A percentile compares a stretch with the other conserved stretches of the same genome.
Conservation (phyloP, 257 asterid species). For the Capsicum rhomboideum region DNA sequence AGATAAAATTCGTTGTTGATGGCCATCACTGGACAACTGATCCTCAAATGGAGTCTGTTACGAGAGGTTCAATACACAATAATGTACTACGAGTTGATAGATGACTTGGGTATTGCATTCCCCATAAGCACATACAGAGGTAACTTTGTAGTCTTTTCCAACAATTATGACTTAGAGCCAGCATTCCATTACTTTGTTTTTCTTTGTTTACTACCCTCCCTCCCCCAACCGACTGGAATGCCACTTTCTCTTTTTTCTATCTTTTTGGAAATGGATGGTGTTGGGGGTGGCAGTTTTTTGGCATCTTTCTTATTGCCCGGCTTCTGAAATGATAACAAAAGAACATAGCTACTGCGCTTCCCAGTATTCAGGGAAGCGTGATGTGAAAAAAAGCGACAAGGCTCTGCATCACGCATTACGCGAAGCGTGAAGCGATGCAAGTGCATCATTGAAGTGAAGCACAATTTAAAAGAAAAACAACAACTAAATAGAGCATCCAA, state of each 20-base stretch:
- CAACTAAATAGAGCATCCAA: too few species aligned
- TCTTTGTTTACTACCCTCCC: neutral
- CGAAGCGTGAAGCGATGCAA: too few species aligned
- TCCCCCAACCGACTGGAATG: neutral
- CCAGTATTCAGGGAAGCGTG: too few species aligned
- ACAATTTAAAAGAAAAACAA: too few species aligned
- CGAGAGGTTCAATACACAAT: conserved; percentile 45
- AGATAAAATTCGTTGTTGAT: conserved; percentile 82
- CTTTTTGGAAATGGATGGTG: neutral
- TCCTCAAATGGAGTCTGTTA: conserved; percentile 54
- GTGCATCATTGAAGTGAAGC: too few species aligned
- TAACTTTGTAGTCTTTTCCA: neutral
- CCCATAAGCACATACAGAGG: neutral
- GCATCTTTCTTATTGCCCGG: neutral
- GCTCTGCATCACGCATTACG: too few species aligned
- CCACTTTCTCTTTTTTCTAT: neutral
- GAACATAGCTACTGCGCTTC: neutral
- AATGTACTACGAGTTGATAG: conserved; percentile 79
- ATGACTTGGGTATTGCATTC: conserved; percentile 11
- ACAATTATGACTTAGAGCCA: neutral
- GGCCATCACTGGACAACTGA: conserved; percentile 62
- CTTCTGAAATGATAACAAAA: neutral
- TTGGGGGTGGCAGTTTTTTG: neutral
- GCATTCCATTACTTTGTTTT: neutral
- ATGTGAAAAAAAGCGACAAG: too few species aligned